Conservation (phyloP, 2,329 filamentous ascomycete genomes). For the Cryoendolithus antarcticus region DNA sequence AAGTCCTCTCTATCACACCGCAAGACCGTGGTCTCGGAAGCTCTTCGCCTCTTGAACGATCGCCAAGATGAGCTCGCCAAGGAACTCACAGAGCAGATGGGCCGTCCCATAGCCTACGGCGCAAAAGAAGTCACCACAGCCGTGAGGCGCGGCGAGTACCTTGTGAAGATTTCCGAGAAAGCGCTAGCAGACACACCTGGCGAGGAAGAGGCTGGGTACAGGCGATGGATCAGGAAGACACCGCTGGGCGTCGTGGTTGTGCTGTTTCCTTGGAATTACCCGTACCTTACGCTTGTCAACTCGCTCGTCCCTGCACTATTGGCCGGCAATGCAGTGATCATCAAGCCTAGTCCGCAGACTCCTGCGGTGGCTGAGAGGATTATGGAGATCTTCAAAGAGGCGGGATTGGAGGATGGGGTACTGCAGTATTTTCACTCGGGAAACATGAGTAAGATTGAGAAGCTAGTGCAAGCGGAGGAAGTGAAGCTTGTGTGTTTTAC, state of each 20-base stretch:
- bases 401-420: constrained; percentile 70
- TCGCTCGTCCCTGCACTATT: constrained; percentile 84
- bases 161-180: constrained; percentile 72
- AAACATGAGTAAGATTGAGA: constrained; percentile 62
- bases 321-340: constrained; percentile 77
- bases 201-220: constrained; percentile 77
- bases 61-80: constrained; percentile 69
- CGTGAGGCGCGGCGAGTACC: constrained; percentile 70
- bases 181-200: constrained; percentile 69
- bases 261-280: constrained; percentile 98
- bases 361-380: constrained; percentile 84
- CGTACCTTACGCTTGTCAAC: constrained; percentile 87
- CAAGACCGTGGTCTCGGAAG: constrained; percentile 69
- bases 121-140: constrained; percentile 75
- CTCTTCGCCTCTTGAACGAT: constrained; percentile 56
- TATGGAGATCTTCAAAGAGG: constrained; percentile 60
- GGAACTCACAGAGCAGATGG: constrained; percentile 91
- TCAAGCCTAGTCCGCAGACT: constrained; percentile 92
- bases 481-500: constrained; percentile 84
- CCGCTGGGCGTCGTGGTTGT: constrained; percentile 79
- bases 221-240: constrained; percentile 76
- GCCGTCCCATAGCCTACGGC: constrained; percentile 77
- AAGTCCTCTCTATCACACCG: constrained; percentile 63
- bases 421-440: constrained; percentile 90
- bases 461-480: constrained; percentile 62